Conservation (phyloP, 2,329 filamentous ascomycete species). For the Coleophoma cylindrospora region DNA sequence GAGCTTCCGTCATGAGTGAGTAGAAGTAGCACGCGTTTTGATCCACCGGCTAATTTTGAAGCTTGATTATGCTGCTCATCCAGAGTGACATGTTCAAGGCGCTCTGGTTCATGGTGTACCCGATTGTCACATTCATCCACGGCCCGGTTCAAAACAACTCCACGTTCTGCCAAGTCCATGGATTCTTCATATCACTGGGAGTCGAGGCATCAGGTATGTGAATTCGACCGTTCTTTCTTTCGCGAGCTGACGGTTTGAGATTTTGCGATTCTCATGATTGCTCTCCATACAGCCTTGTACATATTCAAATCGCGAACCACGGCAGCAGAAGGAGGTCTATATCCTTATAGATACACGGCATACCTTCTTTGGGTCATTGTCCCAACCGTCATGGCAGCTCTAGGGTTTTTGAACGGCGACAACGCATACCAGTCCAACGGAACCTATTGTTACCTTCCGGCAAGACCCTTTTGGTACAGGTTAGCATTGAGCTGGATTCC, state of each 20-base stretch:
- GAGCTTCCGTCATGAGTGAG: conserved; percentile 69
- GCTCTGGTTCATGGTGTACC: conserved; percentile 62
- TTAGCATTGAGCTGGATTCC: conserved; percentile 68
- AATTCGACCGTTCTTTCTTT: background rate
- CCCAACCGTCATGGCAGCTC: conserved; percentile 52
- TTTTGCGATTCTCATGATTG: conserved; percentile 66
- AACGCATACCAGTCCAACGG: conserved; percentile 57
- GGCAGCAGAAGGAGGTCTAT: conserved; percentile 57
- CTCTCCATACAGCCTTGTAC: conserved; percentile 67
- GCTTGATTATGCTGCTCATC: conserved; percentile 70
- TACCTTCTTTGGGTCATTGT: conserved; percentile 52
- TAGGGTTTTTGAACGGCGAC: conserved; percentile 56
- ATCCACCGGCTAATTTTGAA: conserved; percentile 27
- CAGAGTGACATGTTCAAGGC: conserved; percentile 68
- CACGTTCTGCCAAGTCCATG: conserved; percentile 61
- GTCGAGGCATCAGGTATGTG: conserved; percentile 56
- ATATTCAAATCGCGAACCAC: conserved; percentile 53
- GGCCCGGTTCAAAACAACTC: conserved; percentile 46
- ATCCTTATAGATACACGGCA: conserved; percentile 58
- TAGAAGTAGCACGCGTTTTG: background rate
- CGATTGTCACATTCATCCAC: conserved; percentile 49
- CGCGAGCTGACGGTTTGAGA: conserved; percentile 35
- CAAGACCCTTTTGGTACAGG: conserved; percentile 63
- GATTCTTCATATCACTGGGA: conserved; percentile 62
- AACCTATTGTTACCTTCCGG: conserved; percentile 65